A percentile compares a stretch with the other conserved stretches of the same genome.
Conservation (phyloP, 805 yeast genomes). For the Yarrowia sp. region DNA sequence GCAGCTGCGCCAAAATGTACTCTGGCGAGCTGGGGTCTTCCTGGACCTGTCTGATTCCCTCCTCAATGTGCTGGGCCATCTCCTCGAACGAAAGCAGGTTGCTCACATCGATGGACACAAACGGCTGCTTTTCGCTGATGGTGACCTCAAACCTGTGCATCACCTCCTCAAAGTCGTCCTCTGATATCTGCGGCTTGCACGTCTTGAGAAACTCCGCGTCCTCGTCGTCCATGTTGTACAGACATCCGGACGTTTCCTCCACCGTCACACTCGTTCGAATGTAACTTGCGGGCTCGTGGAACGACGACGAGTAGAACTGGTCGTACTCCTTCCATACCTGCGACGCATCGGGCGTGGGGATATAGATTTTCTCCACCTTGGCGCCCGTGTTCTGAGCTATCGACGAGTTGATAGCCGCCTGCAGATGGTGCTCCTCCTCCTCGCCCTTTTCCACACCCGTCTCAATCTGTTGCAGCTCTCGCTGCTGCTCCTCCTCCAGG, state of each 20-base stretch:
- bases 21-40: conserved; percentile 58
- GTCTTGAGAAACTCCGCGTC: conserved; percentile 73
- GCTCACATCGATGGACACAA: conserved; percentile 80
- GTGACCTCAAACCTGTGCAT: conserved; percentile 76
- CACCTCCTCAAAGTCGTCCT: conserved; percentile 84
- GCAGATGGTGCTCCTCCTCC: conserved; percentile 95
- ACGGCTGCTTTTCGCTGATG: conserved; percentile 85
- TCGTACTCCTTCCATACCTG: conserved; percentile 76
- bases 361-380: conserved; percentile 66
- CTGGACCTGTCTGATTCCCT: conserved; percentile 56
- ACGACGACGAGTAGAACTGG: conserved; percentile 71
- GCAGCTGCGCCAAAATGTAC: conserved; percentile 45
- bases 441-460: conserved; percentile 98
- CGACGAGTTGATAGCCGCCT: conserved; percentile 84
- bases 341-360: conserved; percentile 97
- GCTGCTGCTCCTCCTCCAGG: conserved; percentile 76
- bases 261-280: conserved; percentile 92
- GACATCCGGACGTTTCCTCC: conserved; percentile 90
- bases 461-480: conserved; percentile 88
- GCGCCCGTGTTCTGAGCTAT: conserved; percentile 63
- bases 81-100: conserved; percentile 76
- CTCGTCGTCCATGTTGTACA: conserved; percentile 86
- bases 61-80: conserved; percentile 57
- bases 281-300: conserved; percentile 76
- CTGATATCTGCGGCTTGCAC: conserved; percentile 58